These are phyloP conservation scores for Cotoneaster glaucophyllus DNA, from an alignment of 306 rosid genomes.

Conservation along the genomic window DNA sequence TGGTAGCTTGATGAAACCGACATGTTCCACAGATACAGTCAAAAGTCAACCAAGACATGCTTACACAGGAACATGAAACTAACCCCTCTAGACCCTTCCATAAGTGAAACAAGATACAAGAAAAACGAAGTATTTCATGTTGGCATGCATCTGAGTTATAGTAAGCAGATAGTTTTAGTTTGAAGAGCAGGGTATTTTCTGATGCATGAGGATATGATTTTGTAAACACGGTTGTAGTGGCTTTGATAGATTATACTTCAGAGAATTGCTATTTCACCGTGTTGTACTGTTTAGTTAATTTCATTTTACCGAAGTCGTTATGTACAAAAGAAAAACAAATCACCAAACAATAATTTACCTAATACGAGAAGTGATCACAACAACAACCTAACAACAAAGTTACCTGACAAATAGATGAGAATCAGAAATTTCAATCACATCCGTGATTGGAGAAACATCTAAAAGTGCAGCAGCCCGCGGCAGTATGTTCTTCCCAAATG, in stretches of 20 bases:
- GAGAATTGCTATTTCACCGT: background rate
- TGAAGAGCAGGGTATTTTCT: background rate
- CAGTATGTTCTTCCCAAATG: slow-evolving; percentile 81
- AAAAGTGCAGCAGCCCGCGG: slow-evolving; percentile 82
- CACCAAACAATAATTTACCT: background rate
- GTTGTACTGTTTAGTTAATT: background rate
- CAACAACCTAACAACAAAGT: background rate
- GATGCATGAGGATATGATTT: background rate
- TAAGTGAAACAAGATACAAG: background rate
- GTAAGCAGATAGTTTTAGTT: background rate
- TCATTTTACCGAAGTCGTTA: background rate
- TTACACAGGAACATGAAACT: background rate
- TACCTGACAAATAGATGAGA: slow-evolving; percentile 68
- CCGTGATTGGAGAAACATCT: slow-evolving; percentile 81
- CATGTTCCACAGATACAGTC: background rate
- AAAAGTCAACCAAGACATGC: slow-evolving; percentile 12
- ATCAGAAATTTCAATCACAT: slow-evolving; percentile 58
- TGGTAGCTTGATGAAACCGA: slow-evolving; percentile 9
- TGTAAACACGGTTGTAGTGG: background rate
- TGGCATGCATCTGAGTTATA: background rate
- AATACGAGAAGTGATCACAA: background rate
- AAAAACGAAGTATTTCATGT: background rate
- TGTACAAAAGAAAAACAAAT: background rate
- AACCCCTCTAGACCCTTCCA: slow-evolving; percentile 6
- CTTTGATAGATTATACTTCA: background rate